Conservation (phyloP, 2,329 filamentous ascomycete species). For the Fusarium beomiforme region DNA sequence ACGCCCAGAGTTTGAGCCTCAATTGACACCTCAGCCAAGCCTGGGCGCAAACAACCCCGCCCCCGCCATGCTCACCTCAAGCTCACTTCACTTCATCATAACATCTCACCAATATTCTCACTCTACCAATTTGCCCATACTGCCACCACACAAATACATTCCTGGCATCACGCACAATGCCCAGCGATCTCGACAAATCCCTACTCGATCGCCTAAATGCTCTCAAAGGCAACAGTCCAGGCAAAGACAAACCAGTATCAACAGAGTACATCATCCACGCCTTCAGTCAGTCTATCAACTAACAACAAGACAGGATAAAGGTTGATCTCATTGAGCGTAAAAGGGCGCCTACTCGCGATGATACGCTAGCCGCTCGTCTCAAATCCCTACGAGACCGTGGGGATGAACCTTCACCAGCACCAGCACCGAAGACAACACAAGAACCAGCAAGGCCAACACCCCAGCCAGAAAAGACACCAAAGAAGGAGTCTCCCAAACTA, state of each 20-base stretch:
- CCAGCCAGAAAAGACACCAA: not conserved
- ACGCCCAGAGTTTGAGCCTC: not conserved
- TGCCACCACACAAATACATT: not conserved
- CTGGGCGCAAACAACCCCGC: slow-evolving; percentile 19
- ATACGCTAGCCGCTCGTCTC: slow-evolving; percentile 62
- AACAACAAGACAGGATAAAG: slow-evolving; percentile 37
- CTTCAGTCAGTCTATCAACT: not conserved
- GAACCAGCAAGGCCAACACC: not conserved
- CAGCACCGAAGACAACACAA: slow-evolving; percentile 10
- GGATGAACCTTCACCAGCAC: slow-evolving; percentile 42
- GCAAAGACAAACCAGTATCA: slow-evolving; percentile 47
- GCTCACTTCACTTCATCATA: slow-evolving; percentile 10
- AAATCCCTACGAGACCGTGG: slow-evolving; percentile 59
- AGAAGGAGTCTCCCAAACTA: not conserved
- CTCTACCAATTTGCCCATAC: not conserved
- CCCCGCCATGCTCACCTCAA: slow-evolving; percentile 22
- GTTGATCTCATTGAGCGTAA: slow-evolving; percentile 54
- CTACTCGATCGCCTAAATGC: slow-evolving; percentile 66
- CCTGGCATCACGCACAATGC: slow-evolving; percentile 34
- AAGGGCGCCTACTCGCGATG: slow-evolving; percentile 58
- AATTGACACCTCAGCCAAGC: slow-evolving; percentile 8
- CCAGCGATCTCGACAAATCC: slow-evolving; percentile 55
- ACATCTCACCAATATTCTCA: slow-evolving; percentile 1
- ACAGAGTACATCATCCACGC: slow-evolving; percentile 51
- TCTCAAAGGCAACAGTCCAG: slow-evolving; percentile 52